Conservation (phyloP, 1,284 basidiomycete genomes). For the Heterobasidion occidentale region DNA sequence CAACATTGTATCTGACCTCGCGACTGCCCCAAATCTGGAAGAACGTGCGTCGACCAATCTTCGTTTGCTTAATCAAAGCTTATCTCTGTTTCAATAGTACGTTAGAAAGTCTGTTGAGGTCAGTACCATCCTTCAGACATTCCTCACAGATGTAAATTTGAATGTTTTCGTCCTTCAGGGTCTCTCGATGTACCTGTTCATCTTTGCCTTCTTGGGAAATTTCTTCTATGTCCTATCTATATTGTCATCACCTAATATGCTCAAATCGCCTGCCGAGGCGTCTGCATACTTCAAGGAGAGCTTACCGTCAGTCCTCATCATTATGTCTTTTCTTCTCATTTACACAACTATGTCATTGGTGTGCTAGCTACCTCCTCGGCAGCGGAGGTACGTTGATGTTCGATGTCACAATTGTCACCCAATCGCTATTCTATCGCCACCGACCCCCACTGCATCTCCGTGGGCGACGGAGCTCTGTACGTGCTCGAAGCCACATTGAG, state of each 20-base stretch:
- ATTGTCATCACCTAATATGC: slow-evolving; percentile 53
- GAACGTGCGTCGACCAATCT: slow-evolving; percentile 57
- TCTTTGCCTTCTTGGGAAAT: slow-evolving; percentile 90
- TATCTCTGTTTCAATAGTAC: slow-evolving; percentile 41
- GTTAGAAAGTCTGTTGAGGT: slow-evolving; percentile 87
- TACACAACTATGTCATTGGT: slow-evolving; percentile 5
- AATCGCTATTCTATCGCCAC: slow-evolving; percentile 44
- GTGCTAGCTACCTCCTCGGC: slow-evolving; percentile 70
- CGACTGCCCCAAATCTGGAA: slow-evolving; percentile 96
- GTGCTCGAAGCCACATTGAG: slow-evolving; percentile 3
- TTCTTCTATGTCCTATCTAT: slow-evolving; percentile 85
- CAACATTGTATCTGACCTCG: slow-evolving; percentile 84
- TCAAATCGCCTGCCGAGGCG: slow-evolving; percentile 44
- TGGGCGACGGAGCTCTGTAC: slow-evolving; percentile 5
- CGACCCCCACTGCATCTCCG: background rate
- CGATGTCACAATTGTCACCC: slow-evolving; percentile 77
- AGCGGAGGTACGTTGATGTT: slow-evolving; percentile 87
- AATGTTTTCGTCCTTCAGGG: slow-evolving; percentile 37
- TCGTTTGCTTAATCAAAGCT: background rate
- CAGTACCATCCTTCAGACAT: slow-evolving; percentile 5
- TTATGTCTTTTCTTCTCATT: slow-evolving; percentile 3
- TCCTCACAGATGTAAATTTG: background rate
- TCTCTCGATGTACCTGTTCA: slow-evolving; percentile 86
- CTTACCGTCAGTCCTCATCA: slow-evolving; percentile 52
- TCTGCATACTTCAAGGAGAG: slow-evolving; percentile 60